Percentiles rank a stretch among this genome's conserved stretches.
Conservation (phyloP, 2,329 filamentous ascomycete species). For the Alternaria brassicae region DNA sequence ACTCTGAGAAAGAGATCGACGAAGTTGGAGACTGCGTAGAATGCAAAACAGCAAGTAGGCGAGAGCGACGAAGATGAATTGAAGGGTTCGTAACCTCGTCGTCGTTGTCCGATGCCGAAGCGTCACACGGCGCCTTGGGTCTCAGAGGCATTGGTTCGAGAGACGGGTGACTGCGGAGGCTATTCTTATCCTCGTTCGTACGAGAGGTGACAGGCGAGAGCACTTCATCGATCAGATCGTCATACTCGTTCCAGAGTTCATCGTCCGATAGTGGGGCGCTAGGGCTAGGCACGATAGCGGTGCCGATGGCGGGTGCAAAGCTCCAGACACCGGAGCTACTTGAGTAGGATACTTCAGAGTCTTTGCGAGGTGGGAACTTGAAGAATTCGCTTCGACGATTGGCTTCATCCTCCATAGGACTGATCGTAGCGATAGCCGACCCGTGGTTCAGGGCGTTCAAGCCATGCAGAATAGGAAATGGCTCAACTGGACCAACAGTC, state of each 20-base stretch:
- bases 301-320: conserved; percentile 62
- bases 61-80: conserved; percentile 58
- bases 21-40: conserved; percentile 59
- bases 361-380: conserved; percentile 74
- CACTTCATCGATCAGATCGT: conserved; percentile 81
- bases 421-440: conserved; percentile 49
- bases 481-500: conserved; percentile 39
- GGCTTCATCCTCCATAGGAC: conserved; percentile 42
- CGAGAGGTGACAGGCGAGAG: conserved; percentile 54
- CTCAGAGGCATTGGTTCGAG: conserved; percentile 41
- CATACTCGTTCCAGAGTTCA: conserved; percentile 93
- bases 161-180: conserved; percentile 32
- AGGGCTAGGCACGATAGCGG: conserved; percentile 69
- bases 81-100: conserved; percentile 39
- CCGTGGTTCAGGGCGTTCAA: conserved; percentile 45
- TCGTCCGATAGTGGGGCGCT: conserved; percentile 74
- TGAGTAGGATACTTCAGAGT: conserved; percentile 72
- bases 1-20: conserved; percentile 62
- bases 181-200: conserved; percentile 14
- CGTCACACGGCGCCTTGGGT: conserved; percentile 28
- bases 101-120: conserved; percentile 43
- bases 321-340: conserved; percentile 69
- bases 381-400: conserved; percentile 69
- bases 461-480: conserved; percentile 47
- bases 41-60: conserved; percentile 59